Percentiles rank a stretch among this genome's conserved stretches.
These are phyloP conservation scores for Globisporangium nunn DNA, from an alignment of 352 stramenopile species.

Conservation along the genomic window DNA sequence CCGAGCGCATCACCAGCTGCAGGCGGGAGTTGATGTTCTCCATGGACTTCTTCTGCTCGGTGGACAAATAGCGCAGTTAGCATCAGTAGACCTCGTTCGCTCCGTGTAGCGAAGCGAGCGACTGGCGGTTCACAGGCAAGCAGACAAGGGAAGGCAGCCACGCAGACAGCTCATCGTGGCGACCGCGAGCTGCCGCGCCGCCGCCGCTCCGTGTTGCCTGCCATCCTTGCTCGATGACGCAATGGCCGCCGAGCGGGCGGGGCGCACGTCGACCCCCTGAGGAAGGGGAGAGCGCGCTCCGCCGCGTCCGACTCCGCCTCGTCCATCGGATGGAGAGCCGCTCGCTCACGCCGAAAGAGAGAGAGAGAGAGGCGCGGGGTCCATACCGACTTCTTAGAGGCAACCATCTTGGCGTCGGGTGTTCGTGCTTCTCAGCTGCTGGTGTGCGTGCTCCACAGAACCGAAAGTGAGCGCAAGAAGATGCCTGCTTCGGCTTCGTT, in stretches of 20 bases:
- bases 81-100: constrained; percentile 15
- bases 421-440: constrained; percentile 68
- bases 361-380: constrained; percentile 19
- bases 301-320: constrained; percentile 21
- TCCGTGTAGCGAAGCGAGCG: too few species aligned
- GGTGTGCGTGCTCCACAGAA: constrained; percentile 53
- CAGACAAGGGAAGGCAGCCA: not conserved
- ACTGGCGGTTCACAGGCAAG: too few species aligned
- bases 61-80: not conserved
- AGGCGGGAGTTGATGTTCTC: constrained; percentile 99
- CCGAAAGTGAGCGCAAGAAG: constrained; percentile 29
- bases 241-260: too few species aligned
- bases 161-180: not conserved
- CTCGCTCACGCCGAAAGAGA: too few species aligned
- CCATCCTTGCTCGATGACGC: not conserved
- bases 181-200: too few species aligned
- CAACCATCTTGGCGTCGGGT: constrained; percentile 63
- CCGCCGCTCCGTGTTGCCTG: too few species aligned
- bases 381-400: constrained; percentile 90
- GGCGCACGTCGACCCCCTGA: too few species aligned
- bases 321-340: constrained; percentile 46
- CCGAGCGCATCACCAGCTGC: constrained; percentile 99
- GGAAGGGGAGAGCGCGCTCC: constrained; percentile 1
- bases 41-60: constrained; percentile 93
- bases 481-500: too few species aligned